Percentiles rank a stretch among this genome's conserved stretches.
Conservation (phyloP, 169 alveolate genomes). For the Plasmodium chabaudi region DNA sequence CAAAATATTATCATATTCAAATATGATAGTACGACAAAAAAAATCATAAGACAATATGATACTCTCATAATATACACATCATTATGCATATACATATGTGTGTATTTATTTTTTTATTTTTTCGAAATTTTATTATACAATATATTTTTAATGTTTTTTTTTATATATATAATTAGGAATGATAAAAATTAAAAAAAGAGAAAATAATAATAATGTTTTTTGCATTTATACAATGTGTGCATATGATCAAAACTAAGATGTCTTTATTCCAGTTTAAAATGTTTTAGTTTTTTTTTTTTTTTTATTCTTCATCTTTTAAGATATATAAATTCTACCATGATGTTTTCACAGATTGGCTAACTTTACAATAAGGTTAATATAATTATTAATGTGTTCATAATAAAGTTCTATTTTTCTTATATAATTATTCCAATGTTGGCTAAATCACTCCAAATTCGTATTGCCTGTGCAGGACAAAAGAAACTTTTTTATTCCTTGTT, state of each 20-base stretch:
- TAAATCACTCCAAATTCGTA: no score
- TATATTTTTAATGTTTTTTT: conserved; percentile 49
- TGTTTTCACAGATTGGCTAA: no score
- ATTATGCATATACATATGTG: not conserved
- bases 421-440: no score
- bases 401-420: no score
- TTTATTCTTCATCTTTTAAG: not conserved
- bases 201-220: not conserved
- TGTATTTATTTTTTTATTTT: conserved; percentile 17
- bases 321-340: not conserved
- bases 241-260: conserved; percentile 15
- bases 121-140: conserved; percentile 20
- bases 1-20: no score
- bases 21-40: no score
- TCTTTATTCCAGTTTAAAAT: conserved; percentile 35
- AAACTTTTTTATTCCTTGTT: no score
- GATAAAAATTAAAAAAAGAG: conserved; percentile 7
- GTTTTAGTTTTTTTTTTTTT: conserved; percentile 28
- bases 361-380: no score
- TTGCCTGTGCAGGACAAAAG: no score
- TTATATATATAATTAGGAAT: conserved; percentile 36
- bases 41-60: not conserved
- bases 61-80: not conserved
- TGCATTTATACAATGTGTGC: conserved; percentile 9
- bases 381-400: no score